Conservation (phyloP, 352 stramenopile species). For the Pythium folliculosum region DNA sequence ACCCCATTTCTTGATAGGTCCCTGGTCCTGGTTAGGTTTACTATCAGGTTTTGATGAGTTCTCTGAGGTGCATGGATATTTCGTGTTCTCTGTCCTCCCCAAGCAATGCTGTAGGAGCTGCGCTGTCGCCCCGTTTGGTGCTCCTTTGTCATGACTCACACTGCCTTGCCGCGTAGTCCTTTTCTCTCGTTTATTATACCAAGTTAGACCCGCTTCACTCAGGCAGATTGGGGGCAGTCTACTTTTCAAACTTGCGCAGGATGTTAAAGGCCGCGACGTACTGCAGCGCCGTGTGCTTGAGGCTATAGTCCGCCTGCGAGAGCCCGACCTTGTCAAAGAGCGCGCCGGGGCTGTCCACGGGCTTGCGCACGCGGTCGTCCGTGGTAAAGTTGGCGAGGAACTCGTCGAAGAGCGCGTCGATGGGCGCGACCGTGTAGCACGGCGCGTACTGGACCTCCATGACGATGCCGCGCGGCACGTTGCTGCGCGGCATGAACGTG, state of each 20-base stretch:
- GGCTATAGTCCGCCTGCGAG: conserved; percentile 68
- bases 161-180: too few species aligned
- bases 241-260: conserved; percentile 77
- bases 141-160: too few species aligned
- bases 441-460: conserved; percentile 86
- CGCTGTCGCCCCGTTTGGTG: too few species aligned
- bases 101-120: too few species aligned
- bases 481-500: conserved; percentile 88
- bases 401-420: conserved; percentile 85
- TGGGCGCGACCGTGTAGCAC: conserved; percentile 72
- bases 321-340: conserved; percentile 83
- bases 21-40: too few species aligned
- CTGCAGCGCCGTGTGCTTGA: conserved; percentile 88
- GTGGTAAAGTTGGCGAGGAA: conserved; percentile 71
- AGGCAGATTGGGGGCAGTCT: too few species aligned
- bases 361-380: conserved; percentile 74
- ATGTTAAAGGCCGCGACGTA: conserved; percentile 89
- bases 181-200: too few species aligned
- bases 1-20: too few species aligned
- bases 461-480: conserved; percentile 74
- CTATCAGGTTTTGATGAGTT: too few species aligned
- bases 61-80: too few species aligned
- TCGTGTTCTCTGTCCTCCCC: too few species aligned
- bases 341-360: conserved; percentile 59
- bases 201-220: too few species aligned